These are phyloP conservation scores for Paramecium tetraurelia DNA, from an alignment of 73 alveolate species.

Conservation along the genomic window DNA sequence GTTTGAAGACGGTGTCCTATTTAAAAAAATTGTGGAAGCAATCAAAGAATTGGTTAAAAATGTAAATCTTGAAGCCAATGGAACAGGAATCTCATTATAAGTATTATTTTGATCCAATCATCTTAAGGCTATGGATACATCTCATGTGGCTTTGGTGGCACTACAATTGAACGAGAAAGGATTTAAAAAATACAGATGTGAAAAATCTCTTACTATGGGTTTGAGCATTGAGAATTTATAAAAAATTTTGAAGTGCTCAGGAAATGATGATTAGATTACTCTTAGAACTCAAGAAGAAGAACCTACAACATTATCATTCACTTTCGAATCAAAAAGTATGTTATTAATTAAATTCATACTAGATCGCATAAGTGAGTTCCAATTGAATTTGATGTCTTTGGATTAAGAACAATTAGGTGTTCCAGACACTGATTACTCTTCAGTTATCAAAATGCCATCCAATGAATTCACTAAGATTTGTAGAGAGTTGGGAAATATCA, in stretches of 20 bases:
- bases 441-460: slow-evolving; percentile 86
- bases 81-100: slow-evolving; percentile 88
- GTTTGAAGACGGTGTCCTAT: slow-evolving; percentile 83
- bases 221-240: slow-evolving; percentile 90
- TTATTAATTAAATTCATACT: not conserved
- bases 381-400: slow-evolving; percentile 88
- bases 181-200: slow-evolving; percentile 95
- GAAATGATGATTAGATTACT: slow-evolving; percentile 93
- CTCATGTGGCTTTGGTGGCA: slow-evolving; percentile 98
- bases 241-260: slow-evolving; percentile 95
- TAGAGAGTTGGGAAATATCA: slow-evolving; percentile 86
- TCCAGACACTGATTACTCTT: slow-evolving; percentile 95
- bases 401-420: slow-evolving; percentile 98
- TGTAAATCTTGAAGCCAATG: slow-evolving; percentile 94
- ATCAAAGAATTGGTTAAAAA: slow-evolving; percentile 94
- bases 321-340: slow-evolving; percentile 81
- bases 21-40: slow-evolving; percentile 96
- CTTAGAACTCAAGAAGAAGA: slow-evolving; percentile 95
- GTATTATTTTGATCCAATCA: not conserved
- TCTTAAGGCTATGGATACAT: slow-evolving; percentile 97
- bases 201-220: slow-evolving; percentile 90
- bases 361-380: slow-evolving; percentile 94
- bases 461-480: slow-evolving; percentile 94
- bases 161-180: slow-evolving; percentile 91
- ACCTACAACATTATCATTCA: slow-evolving; percentile 80